These are phyloP conservation scores for Paxillus involutus DNA, from an alignment of 768 basidiomycete species.

Conservation along the genomic window DNA sequence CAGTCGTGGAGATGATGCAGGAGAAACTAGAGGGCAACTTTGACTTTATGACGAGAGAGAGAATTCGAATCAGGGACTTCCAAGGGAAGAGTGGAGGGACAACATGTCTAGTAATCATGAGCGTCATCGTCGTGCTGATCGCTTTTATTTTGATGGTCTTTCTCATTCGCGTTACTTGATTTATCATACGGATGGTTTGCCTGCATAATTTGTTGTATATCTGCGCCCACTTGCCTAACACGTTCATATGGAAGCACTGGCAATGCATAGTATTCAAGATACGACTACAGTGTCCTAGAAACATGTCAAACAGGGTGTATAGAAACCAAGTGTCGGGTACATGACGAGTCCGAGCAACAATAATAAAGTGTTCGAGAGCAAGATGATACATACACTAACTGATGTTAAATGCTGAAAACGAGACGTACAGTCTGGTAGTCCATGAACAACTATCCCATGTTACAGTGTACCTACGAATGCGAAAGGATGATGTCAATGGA, in stretches of 20 bases:
- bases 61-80: slow-evolving; percentile 59
- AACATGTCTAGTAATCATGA: slow-evolving; percentile 68
- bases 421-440: slow-evolving; percentile 4
- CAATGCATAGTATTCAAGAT: slow-evolving; percentile 9
- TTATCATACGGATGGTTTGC: neutral
- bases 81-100: slow-evolving; percentile 64
- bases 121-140: slow-evolving; percentile 63
- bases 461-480: slow-evolving; percentile 38
- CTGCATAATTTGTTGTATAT: slow-evolving; percentile 4
- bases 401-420: slow-evolving; percentile 6
- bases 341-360: slow-evolving; percentile 6
- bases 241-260: neutral
- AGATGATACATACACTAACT: neutral
- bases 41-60: slow-evolving; percentile 65
- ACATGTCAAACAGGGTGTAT: neutral
- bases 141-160: slow-evolving; percentile 73
- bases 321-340: slow-evolving; percentile 7
- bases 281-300: slow-evolving; percentile 9
- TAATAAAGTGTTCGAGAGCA: slow-evolving; percentile 6
- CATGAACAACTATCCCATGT: neutral
- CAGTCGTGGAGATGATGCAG: slow-evolving; percentile 63
- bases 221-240: neutral
- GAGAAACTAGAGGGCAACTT: slow-evolving; percentile 75
- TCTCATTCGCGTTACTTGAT: slow-evolving; percentile 63
- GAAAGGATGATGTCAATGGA: slow-evolving; percentile 67